Evolutionary conservation across 2,329 filamentous ascomycete genomes (phyloP).

Genomic region (Amauroascus verrucosus): DNA sequence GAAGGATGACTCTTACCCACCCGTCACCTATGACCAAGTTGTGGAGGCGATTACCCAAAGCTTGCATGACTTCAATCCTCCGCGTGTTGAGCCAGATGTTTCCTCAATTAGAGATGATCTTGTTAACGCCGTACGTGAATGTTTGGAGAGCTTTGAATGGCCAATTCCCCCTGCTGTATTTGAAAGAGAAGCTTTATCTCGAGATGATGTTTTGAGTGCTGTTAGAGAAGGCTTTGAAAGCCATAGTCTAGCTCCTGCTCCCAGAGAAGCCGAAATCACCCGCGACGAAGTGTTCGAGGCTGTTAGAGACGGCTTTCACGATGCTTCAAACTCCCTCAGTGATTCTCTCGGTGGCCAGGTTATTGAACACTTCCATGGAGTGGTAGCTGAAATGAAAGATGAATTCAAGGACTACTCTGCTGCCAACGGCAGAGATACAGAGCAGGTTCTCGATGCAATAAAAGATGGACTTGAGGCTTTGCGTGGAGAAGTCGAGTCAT

Average conservation of each 20-base stretch:
- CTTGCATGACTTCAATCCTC: conserved; percentile 67
- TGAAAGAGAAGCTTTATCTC: conserved; percentile 14
- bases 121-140: conserved; percentile 71
- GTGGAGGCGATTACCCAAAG: conserved; percentile 77
- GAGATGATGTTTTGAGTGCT: conserved; percentile 20
- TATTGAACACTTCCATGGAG: conserved; percentile 46
- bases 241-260: conserved; percentile 31
- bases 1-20: conserved; percentile 37
- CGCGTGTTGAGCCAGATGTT: conserved; percentile 58
- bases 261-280: conserved; percentile 51
- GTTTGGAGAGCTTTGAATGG: conserved; percentile 74
- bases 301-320: conserved; percentile 47
- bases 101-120: conserved; percentile 72
- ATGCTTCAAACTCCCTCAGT: conserved; percentile 43
- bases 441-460: conserved; percentile 78
- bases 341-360: conserved; percentile 46
- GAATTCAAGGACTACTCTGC: conserved; percentile 70
- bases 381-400: conserved; percentile 51
- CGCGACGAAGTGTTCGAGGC: conserved; percentile 49
- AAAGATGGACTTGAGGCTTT: conserved; percentile 79
- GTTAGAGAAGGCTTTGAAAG: conserved; percentile 24
- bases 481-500: conserved; percentile 67
- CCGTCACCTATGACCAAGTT: conserved; percentile 71
- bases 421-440: conserved; percentile 68
- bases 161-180: conserved; percentile 44